Percentiles rank a stretch among this genome's conserved stretches.
These are phyloP conservation scores for Malus hybrid DNA, from an alignment of 331 rosid genomes.

Conservation along the genomic window DNA sequence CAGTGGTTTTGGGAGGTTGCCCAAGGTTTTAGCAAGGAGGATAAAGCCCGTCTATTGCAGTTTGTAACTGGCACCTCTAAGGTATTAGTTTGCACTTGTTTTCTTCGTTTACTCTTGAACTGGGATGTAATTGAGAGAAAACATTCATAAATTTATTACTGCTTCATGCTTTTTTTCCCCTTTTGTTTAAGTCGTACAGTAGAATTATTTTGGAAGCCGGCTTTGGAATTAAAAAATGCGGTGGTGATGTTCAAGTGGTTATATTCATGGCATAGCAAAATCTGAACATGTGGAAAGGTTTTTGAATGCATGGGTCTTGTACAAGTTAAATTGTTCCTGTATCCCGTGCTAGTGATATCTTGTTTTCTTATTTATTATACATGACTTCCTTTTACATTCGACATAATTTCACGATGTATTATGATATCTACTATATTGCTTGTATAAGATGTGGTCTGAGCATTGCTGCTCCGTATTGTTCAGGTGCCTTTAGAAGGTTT, in stretches of 20 bases:
- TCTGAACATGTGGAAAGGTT: neutral
- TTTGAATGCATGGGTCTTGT: neutral
- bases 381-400: neutral
- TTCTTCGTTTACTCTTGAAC: neutral
- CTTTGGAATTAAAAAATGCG: neutral
- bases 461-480: conserved; percentile 11
- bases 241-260: neutral
- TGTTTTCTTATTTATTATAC: neutral
- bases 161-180: too few species aligned
- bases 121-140: neutral
- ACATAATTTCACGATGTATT: neutral
- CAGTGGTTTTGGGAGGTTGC: conserved; percentile 99
- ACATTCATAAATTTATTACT: neutral
- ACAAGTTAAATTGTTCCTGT: neutral
- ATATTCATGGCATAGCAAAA: neutral
- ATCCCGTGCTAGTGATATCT: neutral
- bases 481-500: conserved; percentile 98
- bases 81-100: conserved; percentile 35
- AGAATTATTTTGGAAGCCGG: neutral
- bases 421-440: neutral
- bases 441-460: neutral
- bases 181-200: neutral
- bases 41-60: conserved; percentile 97
- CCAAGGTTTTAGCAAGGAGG: conserved; percentile 93
- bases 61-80: conserved; percentile 98